Evolutionary conservation across 768 basidiomycete species (phyloP).

Genomic region (Tricholoma bakamatsutake): DNA sequence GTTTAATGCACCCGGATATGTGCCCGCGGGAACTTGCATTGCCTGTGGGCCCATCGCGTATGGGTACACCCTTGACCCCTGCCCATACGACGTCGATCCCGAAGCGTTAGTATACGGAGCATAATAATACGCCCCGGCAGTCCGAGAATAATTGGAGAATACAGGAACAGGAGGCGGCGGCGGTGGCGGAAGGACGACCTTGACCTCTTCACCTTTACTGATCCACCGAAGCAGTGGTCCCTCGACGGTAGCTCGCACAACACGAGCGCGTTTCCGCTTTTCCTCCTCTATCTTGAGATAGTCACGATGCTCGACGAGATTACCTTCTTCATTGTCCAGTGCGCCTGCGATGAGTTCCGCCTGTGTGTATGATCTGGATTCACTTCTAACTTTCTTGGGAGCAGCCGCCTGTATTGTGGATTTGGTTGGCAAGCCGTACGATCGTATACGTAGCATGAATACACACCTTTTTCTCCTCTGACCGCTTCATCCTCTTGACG

Average conservation of each 20-base stretch:
- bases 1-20: not conserved
- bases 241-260: slow-evolving; percentile 53
- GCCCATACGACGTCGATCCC: slow-evolving; percentile 13
- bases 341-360: slow-evolving; percentile 81
- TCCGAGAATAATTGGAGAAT: slow-evolving; percentile 1
- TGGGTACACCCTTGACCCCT: slow-evolving; percentile 4
- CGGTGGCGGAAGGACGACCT: slow-evolving; percentile 36
- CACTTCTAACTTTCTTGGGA: slow-evolving; percentile 56
- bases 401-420: slow-evolving; percentile 39
- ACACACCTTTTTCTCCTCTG: slow-evolving; percentile 55
- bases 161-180: slow-evolving; percentile 9
- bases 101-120: slow-evolving; percentile 5
- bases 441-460: not conserved
- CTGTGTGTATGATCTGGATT: slow-evolving; percentile 57
- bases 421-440: not conserved
- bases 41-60: slow-evolving; percentile 5
- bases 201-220: slow-evolving; percentile 55
- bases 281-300: slow-evolving; percentile 81
- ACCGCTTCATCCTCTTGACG: slow-evolving; percentile 56
- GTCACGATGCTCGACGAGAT: slow-evolving; percentile 69
- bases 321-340: slow-evolving; percentile 83
- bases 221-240: slow-evolving; percentile 72
- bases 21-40: not conserved
- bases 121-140: slow-evolving; percentile 12
- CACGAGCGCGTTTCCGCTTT: slow-evolving; percentile 63